Percentiles rank a stretch among this genome's conserved stretches.
These are phyloP conservation scores for Ustilago tritici DNA, from an alignment of 1,284 basidiomycete genomes.

Conservation along the genomic window DNA sequence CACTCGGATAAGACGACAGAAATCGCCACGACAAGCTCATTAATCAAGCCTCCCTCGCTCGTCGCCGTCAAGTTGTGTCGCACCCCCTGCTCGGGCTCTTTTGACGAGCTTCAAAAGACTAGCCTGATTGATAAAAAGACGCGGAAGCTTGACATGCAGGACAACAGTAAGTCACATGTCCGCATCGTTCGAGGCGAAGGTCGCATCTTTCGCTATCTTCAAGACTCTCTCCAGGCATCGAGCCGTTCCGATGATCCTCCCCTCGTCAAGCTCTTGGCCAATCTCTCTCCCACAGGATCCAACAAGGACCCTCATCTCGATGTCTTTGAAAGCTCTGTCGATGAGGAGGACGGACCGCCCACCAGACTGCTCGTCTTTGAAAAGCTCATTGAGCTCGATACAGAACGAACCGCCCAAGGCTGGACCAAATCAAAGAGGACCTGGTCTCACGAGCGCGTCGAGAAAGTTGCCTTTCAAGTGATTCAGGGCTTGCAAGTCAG, in stretches of 20 bases:
- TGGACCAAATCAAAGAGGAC: slow-evolving; percentile 45
- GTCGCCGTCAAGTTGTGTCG: slow-evolving; percentile 63
- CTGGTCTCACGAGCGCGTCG: slow-evolving; percentile 54
- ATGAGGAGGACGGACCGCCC: slow-evolving; percentile 48
- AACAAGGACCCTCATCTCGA: slow-evolving; percentile 4
- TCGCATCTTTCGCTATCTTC: slow-evolving; percentile 56
- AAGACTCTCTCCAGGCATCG: slow-evolving; percentile 34
- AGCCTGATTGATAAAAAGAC: slow-evolving; percentile 41
- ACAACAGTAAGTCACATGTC: slow-evolving; percentile 43
- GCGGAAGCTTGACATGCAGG: slow-evolving; percentile 35
- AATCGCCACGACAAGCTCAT: slow-evolving; percentile 3
- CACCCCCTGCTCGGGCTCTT: slow-evolving; percentile 58
- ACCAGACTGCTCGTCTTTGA: slow-evolving; percentile 58
- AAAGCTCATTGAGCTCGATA: slow-evolving; percentile 57
- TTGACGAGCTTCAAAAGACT: slow-evolving; percentile 61
- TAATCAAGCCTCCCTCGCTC: slow-evolving; percentile 32
- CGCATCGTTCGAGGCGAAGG: slow-evolving; percentile 60
- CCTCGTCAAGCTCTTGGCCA: slow-evolving; percentile 52
- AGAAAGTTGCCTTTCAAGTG: slow-evolving; percentile 51
- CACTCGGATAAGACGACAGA: neutral
- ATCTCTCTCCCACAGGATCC: slow-evolving; percentile 28
- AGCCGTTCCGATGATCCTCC: slow-evolving; percentile 24
- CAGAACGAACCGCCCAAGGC: slow-evolving; percentile 38
- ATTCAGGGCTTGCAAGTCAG: slow-evolving; percentile 52
- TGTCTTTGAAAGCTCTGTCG: slow-evolving; percentile 11